Evolutionary conservation across 176 grass and related monocot species (phyloP).

Genomic region (Cenchrus purpureus): DNA sequence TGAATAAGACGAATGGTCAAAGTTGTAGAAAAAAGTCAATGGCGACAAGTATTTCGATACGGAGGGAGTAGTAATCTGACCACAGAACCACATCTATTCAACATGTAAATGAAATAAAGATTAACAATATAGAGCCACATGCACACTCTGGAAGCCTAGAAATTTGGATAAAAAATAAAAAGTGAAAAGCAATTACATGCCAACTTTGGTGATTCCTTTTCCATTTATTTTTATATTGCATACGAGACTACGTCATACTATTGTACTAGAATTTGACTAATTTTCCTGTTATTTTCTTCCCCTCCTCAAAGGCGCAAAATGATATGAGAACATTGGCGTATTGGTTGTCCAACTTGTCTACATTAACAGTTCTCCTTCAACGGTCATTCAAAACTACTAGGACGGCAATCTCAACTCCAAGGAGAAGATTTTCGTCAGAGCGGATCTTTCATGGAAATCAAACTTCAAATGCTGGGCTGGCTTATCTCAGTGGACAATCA

Average conservation of each 20-base stretch:
- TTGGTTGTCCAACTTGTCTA: constrained; percentile 79
- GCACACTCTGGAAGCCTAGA: constrained; percentile 16
- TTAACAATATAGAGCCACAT: constrained; percentile 9
- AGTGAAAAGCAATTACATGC: constrained; percentile 11
- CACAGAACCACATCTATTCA: constrained; percentile 1
- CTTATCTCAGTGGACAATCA: constrained; percentile 57
- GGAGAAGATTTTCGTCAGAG: constrained; percentile 66
- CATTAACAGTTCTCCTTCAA: constrained; percentile 70
- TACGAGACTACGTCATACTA: constrained; percentile 25
- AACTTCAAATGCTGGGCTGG: constrained; percentile 67
- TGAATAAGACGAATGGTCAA: too few species aligned
- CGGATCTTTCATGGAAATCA: constrained; percentile 72
- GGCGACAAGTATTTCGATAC: too few species aligned
- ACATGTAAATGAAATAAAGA: constrained; percentile 30
- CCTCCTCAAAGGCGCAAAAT: constrained; percentile 60
- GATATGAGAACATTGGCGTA: constrained; percentile 65
- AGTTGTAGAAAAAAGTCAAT: too few species aligned
- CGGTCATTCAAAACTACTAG: constrained; percentile 70
- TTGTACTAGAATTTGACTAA: constrained; percentile 18
- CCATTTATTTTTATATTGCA: constrained; percentile 27
- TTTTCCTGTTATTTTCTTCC: constrained; percentile 40
- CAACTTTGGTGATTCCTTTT: neutral
- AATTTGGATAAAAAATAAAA: constrained; percentile 24
- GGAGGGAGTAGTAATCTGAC: neutral
- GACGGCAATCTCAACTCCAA: constrained; percentile 63